Base-by-base conservation (phyloP, 139 green algal genomes). In the Chlorokybus atmophyticus region DNA sequence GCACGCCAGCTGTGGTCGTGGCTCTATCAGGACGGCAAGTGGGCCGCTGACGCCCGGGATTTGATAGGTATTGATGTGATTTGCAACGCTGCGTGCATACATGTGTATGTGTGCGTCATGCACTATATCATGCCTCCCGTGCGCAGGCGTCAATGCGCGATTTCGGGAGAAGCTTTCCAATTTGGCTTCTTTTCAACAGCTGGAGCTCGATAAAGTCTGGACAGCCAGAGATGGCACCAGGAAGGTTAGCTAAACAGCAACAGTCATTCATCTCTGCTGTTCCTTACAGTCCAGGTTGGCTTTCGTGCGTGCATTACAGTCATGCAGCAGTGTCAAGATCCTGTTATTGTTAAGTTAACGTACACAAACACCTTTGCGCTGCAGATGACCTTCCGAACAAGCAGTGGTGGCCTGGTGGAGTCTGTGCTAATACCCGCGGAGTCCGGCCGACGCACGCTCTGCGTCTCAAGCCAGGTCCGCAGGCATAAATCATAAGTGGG, bases 401-500 rank as follows among this genome's bases (percentile, higher is more conserved):
- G 52, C 23, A 3, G 27, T 26, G 51, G 57, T 4, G 60, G 59
- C n/a, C 6, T 66, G 3, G 60, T 78, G 21, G 71, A 78, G 55
- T 63, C 59, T 1, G 71, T 78, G 7, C 47, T 78, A n/a, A 78
- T 78, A 29, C 67, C 62, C 53, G 38, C 58, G 4, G 14, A 50
- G 8, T 14, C 8, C 7, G 62, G 55, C 38, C 40, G 56, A 7
- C 8, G 39, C 6, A 68, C 60, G 5, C 3, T 68, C 7, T 68
- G 60, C 39, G 60, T 68, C 14, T 61, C 51, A 3, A 56, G 27
- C 27, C 60, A 68, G 29, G 8, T 44, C 35, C n/a, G n/a, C n/a
- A n/a, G n/a, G n/a, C n/a, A n/a, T n/a, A n/a, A n/a, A n/a, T n/a
- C n/a, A n/a, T n/a, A n/a, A n/a, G n/a, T n/a, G n/a, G n/a, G n/a